phyloP scores from a whole-genome alignment of 805 yeast species.

The Tetrapisispora phaffii region DNA sequence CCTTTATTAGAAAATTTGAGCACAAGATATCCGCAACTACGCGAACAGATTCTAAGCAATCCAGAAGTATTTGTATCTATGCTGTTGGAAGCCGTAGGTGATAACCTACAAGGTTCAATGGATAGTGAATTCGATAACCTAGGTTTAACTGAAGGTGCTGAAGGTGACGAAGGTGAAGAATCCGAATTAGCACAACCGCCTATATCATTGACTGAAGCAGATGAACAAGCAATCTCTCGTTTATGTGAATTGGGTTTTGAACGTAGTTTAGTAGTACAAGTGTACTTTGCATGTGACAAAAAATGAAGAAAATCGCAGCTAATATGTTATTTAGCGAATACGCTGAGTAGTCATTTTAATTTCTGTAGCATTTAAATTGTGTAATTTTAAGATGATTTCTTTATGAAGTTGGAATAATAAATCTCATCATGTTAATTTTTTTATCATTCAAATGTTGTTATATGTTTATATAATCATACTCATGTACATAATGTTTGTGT shows the following conservation, averaged over 20 bases:
- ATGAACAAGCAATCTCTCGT: conserved; percentile 80
- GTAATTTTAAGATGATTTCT: not conserved
- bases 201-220: conserved; percentile 65
- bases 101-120: conserved; percentile 42
- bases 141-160: conserved; percentile 16
- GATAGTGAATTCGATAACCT: conserved; percentile 20
- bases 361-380: conserved; percentile 1
- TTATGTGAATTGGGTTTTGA: conserved; percentile 91
- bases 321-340: conserved; percentile 70
- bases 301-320: conserved; percentile 95
- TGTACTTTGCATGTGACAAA: conserved; percentile 95
- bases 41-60: conserved; percentile 65
- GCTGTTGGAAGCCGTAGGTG: conserved; percentile 49
- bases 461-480: not conserved
- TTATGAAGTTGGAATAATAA: not conserved
- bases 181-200: conserved; percentile 31
- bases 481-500: not conserved
- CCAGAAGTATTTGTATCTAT: conserved; percentile 84
- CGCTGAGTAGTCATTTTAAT: conserved; percentile 18
- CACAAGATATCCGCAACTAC: conserved; percentile 74
- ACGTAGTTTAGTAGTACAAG: conserved; percentile 77
- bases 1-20: conserved; percentile 75
- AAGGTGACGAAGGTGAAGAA: conserved; percentile 30
- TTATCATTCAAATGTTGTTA: too few relatives aligned
- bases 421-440: not conserved